Percentiles rank a stretch among this genome's conserved stretches.
These are phyloP conservation scores for Phytophthora multivora DNA, from an alignment of 352 stramenopile species.

Conservation along the genomic window DNA sequence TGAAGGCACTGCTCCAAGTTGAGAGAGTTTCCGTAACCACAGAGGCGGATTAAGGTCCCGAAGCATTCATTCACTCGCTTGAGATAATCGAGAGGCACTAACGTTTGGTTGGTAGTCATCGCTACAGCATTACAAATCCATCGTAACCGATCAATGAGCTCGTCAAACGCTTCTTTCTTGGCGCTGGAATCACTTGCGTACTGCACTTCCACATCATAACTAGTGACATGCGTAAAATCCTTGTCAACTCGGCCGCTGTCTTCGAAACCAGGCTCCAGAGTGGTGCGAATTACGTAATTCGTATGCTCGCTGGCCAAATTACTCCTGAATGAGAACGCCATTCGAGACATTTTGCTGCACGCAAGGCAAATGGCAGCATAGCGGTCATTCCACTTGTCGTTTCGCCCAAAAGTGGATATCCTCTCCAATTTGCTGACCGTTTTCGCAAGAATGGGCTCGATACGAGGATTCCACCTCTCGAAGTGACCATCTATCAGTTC, in stretches of 20 bases:
- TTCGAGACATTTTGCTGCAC: constrained; percentile 19
- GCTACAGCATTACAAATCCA: constrained; percentile 22
- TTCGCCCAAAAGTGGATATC: constrained; percentile 10
- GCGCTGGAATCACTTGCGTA: background rate
- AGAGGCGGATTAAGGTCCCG: constrained; percentile 5
- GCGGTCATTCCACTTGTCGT: constrained; percentile 19
- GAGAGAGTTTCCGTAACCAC: constrained; percentile 15
- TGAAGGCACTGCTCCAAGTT: constrained; percentile 22
- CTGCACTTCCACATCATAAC: constrained; percentile 3
- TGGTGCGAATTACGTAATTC: background rate
- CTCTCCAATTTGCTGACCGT: constrained; percentile 4
- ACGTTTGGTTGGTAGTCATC: constrained; percentile 6
- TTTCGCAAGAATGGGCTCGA: constrained; percentile 11
- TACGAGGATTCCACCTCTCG: constrained; percentile 12
- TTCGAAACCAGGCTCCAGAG: constrained; percentile 10
- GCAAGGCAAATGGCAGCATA: constrained; percentile 14
- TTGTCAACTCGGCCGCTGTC: background rate
- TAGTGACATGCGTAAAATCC: constrained; percentile 8
- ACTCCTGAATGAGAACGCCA: constrained; percentile 8
- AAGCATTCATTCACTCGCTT: constrained; percentile 16
- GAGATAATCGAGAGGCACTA: constrained; percentile 14
- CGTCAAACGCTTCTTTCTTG: constrained; percentile 17
- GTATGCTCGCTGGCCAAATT: background rate
- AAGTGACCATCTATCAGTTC: constrained; percentile 8
- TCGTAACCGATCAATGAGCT: constrained; percentile 20